phyloP scores from a whole-genome alignment of 305 asterid genomes.

The Fraxinus floribunda region DNA sequence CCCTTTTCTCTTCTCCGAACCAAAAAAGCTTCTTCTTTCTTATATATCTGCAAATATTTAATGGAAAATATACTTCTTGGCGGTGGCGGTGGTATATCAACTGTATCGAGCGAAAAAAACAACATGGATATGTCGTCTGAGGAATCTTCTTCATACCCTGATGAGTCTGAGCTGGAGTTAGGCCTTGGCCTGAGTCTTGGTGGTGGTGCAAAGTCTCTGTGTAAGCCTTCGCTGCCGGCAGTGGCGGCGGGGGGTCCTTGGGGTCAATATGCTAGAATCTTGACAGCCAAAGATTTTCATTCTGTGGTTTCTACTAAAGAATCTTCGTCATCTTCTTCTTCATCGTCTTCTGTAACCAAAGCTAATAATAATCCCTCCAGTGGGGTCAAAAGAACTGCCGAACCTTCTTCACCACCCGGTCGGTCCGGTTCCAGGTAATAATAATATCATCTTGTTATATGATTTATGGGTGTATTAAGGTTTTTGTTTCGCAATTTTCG shows the following conservation, averaged over 20 bases:
- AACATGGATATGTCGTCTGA: conserved; percentile 47
- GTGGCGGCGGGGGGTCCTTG: conserved; percentile 27
- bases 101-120: conserved; percentile 42
- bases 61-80: conserved; percentile 23
- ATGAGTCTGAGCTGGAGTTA: conserved; percentile 58
- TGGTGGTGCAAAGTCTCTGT: conserved; percentile 36
- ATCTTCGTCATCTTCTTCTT: conserved; percentile 46
- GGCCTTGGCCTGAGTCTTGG: conserved; percentile 79
- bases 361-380: conserved; percentile 37
- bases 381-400: conserved; percentile 72
- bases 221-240: conserved; percentile 16
- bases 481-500: neutral
- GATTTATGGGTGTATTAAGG: neutral
- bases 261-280: conserved; percentile 56
- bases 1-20: conserved; percentile 8
- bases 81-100: conserved; percentile 37
- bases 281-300: conserved; percentile 54
- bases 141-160: conserved; percentile 67
- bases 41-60: neutral
- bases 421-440: conserved; percentile 62
- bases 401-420: conserved; percentile 66
- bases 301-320: conserved; percentile 36
- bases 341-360: conserved; percentile 52
- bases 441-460: neutral
- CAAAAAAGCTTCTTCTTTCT: conserved; percentile 23